phyloP scores from a whole-genome alignment of 306 rosid genomes.

The Vicia faba region DNA sequence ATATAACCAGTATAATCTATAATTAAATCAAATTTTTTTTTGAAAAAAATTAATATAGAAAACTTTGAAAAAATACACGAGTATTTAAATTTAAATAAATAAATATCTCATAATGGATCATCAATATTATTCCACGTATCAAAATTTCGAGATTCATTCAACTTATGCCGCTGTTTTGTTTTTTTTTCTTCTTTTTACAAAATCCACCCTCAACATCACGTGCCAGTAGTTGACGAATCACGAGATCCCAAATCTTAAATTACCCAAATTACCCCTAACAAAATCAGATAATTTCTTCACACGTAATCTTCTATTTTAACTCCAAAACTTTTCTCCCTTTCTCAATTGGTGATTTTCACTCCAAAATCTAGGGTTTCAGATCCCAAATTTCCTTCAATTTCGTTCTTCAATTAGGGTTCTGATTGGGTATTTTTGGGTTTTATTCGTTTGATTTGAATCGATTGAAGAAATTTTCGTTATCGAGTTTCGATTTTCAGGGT shows the following conservation, averaged over 20 bases:
- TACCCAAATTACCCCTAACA: conserved; percentile 2
- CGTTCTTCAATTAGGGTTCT: not conserved
- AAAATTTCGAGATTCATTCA: not conserved
- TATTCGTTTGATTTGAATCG: conserved; percentile 35
- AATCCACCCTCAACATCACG: not conserved
- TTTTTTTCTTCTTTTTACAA: not conserved
- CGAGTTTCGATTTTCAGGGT: conserved; percentile 25
- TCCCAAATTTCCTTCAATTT: conserved; percentile 25
- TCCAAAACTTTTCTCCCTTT: not conserved
- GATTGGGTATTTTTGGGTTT: not conserved
- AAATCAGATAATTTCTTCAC: conserved; percentile 12
- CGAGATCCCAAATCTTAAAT: not conserved
- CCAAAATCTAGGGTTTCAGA: conserved; percentile 56
- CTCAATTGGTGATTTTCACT: conserved; percentile 41
- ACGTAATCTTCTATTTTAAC: conserved; percentile 10
- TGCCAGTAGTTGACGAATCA: conserved; percentile 9
- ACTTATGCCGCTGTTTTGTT: not conserved
- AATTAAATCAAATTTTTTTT: no score
- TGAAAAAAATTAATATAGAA: no score
- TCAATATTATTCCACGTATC: no score
- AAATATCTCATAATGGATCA: no score
- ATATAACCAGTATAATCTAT: no score
- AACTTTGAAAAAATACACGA: no score
- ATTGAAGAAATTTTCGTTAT: conserved; percentile 5
- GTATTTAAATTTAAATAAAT: no score